Evolutionary conservation across 2,329 filamentous ascomycete genomes (phyloP).

Genomic region (Colletotrichum tropicicola): DNA sequence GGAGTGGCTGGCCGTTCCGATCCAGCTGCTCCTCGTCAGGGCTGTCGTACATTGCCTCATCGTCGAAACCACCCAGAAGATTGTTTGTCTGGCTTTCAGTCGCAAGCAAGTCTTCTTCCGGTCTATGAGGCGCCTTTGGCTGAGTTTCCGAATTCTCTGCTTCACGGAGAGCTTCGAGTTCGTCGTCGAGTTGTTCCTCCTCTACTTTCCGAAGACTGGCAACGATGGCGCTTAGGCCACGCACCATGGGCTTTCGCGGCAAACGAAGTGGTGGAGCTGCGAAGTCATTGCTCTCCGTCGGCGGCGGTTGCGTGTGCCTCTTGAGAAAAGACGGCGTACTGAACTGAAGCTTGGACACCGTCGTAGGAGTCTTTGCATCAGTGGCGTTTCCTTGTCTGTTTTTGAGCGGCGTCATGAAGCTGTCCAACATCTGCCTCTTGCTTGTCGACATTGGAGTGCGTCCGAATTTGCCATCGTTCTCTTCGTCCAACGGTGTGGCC

Average conservation of each 20-base stretch:
- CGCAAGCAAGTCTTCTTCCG: conserved; percentile 47
- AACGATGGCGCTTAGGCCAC: conserved; percentile 79
- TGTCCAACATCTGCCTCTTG: conserved; percentile 69
- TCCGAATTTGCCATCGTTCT: conserved; percentile 44
- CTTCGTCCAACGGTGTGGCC: conserved; percentile 39
- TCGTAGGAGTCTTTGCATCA: conserved; percentile 55
- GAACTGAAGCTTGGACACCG: conserved; percentile 66
- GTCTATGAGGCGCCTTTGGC: conserved; percentile 36
- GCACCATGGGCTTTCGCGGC: conserved; percentile 69
- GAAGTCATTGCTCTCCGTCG: conserved; percentile 65
- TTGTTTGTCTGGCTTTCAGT: conserved; percentile 53
- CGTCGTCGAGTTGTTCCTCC: conserved; percentile 74
- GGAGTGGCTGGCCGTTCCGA: conserved; percentile 67
- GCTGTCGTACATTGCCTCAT: conserved; percentile 67
- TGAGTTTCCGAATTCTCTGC: conserved; percentile 62
- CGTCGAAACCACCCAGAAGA: conserved; percentile 69
- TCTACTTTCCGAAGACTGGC: conserved; percentile 75
- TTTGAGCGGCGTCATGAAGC: conserved; percentile 73
- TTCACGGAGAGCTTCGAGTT: conserved; percentile 78
- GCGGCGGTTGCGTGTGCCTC: conserved; percentile 53
- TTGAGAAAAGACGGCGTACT: conserved; percentile 78
- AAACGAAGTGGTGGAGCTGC: conserved; percentile 59
- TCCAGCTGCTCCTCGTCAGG: conserved; percentile 58
- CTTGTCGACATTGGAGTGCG: conserved; percentile 64
- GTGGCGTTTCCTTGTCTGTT: conserved; percentile 48